These are phyloP conservation scores for Neonectria coccinea DNA, from an alignment of 2,329 filamentous ascomycete genomes.

Conservation along the genomic window DNA sequence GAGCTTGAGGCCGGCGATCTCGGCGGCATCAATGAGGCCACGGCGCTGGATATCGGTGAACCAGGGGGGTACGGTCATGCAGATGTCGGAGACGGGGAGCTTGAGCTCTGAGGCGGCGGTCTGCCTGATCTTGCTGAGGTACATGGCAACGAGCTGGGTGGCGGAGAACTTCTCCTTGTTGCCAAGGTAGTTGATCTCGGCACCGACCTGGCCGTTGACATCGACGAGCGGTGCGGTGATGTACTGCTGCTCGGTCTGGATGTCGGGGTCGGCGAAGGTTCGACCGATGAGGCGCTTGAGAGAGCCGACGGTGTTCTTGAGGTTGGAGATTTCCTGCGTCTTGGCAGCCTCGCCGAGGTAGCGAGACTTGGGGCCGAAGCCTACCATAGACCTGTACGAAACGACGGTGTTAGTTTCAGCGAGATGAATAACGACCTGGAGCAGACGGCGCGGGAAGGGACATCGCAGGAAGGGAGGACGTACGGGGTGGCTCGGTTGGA, in stretches of 20 bases:
- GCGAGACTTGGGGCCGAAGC: slow-evolving; percentile 92
- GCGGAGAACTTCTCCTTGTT: slow-evolving; percentile 97
- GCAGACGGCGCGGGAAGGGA: slow-evolving; percentile 17
- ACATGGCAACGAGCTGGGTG: slow-evolving; percentile 95
- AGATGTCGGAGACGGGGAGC: slow-evolving; percentile 90
- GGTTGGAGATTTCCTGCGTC: slow-evolving; percentile 98
- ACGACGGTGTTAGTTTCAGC: slow-evolving; percentile 39
- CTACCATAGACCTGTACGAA: slow-evolving; percentile 81
- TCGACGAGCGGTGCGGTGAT: slow-evolving; percentile 89
- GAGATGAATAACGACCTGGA: slow-evolving; percentile 4
- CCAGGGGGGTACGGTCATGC: slow-evolving; percentile 95
- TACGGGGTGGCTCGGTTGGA: slow-evolving; percentile 98
- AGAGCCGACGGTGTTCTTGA: slow-evolving; percentile 96
- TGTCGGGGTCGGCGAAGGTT: slow-evolving; percentile 87
- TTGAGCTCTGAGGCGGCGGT: slow-evolving; percentile 89
- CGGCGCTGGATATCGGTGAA: slow-evolving; percentile 96
- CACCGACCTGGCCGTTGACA: slow-evolving; percentile 92
- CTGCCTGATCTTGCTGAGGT: slow-evolving; percentile 91
- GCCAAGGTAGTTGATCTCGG: slow-evolving; percentile 91
- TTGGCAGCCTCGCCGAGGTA: slow-evolving; percentile 96
- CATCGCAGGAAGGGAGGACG: slow-evolving; percentile 57
- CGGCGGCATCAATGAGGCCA: slow-evolving; percentile 87
- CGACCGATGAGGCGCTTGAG: slow-evolving; percentile 95
- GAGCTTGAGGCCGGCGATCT: slow-evolving; percentile 92
- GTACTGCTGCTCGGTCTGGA: slow-evolving; percentile 91